phyloP scores from a whole-genome alignment of 306 rosid genomes.

The Oxytropis ochrocephala region DNA sequence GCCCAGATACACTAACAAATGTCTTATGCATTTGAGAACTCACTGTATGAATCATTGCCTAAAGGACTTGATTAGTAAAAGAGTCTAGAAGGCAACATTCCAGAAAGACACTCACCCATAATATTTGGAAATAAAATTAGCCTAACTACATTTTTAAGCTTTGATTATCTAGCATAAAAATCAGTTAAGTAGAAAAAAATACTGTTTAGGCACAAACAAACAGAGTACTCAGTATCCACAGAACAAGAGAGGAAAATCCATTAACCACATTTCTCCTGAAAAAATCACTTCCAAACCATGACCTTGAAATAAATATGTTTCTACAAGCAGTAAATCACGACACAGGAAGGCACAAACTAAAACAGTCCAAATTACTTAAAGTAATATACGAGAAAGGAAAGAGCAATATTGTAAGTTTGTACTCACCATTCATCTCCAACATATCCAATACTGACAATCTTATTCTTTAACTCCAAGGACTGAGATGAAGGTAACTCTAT shows the following conservation, averaged over 20 bases:
- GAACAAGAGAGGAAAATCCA: neutral
- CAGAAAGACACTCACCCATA: neutral
- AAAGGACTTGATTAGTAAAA: neutral
- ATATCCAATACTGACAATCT: slow-evolving; percentile 51
- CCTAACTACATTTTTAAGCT: neutral
- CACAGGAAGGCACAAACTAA: neutral
- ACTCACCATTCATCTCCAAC: slow-evolving; percentile 86
- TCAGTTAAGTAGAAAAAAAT: neutral
- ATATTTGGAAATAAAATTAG: neutral
- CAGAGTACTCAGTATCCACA: neutral
- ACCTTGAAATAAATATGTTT: neutral
- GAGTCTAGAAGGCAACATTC: neutral
- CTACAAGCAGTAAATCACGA: neutral
- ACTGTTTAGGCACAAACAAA: neutral
- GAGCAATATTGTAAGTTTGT: neutral
- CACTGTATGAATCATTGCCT: neutral
- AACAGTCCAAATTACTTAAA: neutral
- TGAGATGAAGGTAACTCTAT: slow-evolving; percentile 39
- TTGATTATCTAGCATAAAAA: neutral
- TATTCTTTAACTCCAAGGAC: slow-evolving; percentile 28
- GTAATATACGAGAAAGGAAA: neutral
- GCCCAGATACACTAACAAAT: neutral
- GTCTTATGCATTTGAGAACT: neutral
- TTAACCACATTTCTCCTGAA: neutral
- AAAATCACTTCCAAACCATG: neutral